Evolutionary conservation across 208 protist genomes (phyloP), one percentile per base, ranked within the genome.

Genomic region (Histomonas meleagridis): DNA sequence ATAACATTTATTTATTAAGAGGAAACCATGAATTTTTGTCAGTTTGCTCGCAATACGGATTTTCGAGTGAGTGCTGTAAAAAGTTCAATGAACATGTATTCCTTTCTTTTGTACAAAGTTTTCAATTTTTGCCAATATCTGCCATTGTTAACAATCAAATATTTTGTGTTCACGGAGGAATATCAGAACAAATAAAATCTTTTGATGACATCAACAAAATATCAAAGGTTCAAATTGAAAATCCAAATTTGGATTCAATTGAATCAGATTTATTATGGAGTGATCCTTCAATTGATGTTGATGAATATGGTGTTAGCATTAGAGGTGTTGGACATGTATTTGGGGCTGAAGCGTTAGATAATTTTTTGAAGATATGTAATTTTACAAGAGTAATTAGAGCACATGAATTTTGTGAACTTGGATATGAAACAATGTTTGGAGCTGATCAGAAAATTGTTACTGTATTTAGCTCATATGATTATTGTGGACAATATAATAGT

Each of bases 1-100:
- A 72, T 43, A 72, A 72, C 40, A 72, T 72, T 72, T 72, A 72
- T 72, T 72, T 72, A 43, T 43, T 72, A 43, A 26, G 65, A 43
- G 65, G 65, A 18, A 72, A 72, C 18, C 65, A 72, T 43, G 65
- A 72, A 43, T 72, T 32, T 32, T 14, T 26, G 3, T 72, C 65
- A 2, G 5, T 72, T 10, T 43, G 32, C 32, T 32, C 21, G 16
- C 40, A 35, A 5, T 72, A 72, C n/a, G 65, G 65, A 72, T 72
- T 72, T n/a, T 43, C 32, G 65, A 40, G 40, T 43, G 65, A 72
- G 18, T 72, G 65, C 40, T 26, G 40, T 12, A 0, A 1, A 5
- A 18, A 72, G 32, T 32, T 40, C 18, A 72, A 72, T n/a, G 3
- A 35, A 35, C 32, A 32, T 72, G 5, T 72, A 18, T 72, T 43